Conservation (phyloP, 441 rosid species). For the Arabidopsis lyrata region DNA sequence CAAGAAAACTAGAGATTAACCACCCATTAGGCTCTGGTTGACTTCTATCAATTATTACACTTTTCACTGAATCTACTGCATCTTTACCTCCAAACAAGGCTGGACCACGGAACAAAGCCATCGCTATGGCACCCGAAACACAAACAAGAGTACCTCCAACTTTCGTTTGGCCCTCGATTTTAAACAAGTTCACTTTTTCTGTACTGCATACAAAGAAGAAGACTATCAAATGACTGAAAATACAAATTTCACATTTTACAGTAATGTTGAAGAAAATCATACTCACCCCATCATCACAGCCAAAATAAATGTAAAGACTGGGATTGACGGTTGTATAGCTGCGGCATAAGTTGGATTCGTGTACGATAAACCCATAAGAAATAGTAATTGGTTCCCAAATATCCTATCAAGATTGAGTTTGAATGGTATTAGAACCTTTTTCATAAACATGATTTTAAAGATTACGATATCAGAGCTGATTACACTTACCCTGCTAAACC, state of each 20-base stretch:
- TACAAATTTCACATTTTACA: background rate
- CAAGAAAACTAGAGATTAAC: conserved; percentile 67
- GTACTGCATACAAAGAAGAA: conserved; percentile 67
- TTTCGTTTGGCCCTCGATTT: conserved; percentile 87
- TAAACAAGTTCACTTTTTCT: conserved; percentile 80
- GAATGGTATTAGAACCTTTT: conserved; percentile 16
- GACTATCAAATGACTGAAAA: background rate
- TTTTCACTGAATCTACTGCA: conserved; percentile 45
- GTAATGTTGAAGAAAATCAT: conserved; percentile 2
- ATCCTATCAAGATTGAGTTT: conserved; percentile 63
- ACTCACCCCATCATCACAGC: conserved; percentile 93
- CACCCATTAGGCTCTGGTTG: conserved; percentile 77
- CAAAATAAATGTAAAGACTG: conserved; percentile 88
- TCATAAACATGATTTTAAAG: background rate
- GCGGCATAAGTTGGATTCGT: conserved; percentile 98
- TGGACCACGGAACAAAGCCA: conserved; percentile 92
- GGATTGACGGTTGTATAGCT: conserved; percentile 93
- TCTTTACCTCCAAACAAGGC: conserved; percentile 67
- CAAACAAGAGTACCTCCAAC: conserved; percentile 80
- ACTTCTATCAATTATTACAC: conserved; percentile 62
- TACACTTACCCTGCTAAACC: conserved; percentile 84
- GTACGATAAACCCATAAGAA: conserved; percentile 91
- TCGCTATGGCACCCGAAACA: conserved; percentile 83
- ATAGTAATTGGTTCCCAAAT: conserved; percentile 94
- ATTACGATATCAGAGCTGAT: too few species aligned